These are phyloP conservation scores for Kokia cookei DNA, from an alignment of 441 rosid genomes.

Conservation along the genomic window DNA sequence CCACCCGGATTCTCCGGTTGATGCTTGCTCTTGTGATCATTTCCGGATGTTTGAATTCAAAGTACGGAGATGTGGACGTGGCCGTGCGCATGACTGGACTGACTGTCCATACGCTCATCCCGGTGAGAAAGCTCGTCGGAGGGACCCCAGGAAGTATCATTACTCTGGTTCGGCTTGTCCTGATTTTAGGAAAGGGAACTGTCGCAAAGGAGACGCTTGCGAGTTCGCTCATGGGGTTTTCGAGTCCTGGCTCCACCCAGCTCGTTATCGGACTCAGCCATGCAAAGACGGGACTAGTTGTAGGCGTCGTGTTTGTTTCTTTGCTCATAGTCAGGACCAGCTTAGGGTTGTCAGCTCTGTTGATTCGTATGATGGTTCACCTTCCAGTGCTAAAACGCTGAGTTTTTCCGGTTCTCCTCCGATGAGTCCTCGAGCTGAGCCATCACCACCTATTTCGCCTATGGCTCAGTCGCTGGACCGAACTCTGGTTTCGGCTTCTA, in stretches of 20 bases:
- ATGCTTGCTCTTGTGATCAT: conserved; percentile 75
- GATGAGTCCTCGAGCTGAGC: conserved; percentile 42
- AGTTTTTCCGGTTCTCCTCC: conserved; percentile 61
- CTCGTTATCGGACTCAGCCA: conserved; percentile 86
- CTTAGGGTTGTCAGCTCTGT: conserved; percentile 38
- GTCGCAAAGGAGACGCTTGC: conserved; percentile 71
- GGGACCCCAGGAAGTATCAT: conserved; percentile 77
- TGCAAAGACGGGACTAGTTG: conserved; percentile 79
- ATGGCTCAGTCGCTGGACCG: conserved; percentile 41
- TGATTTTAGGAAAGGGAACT: conserved; percentile 72
- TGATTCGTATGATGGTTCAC: conserved; percentile 41
- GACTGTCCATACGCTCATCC: conserved; percentile 76
- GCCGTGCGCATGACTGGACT: conserved; percentile 94
- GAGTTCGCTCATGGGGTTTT: conserved; percentile 91
- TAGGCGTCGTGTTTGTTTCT: conserved; percentile 73
- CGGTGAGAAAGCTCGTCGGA: conserved; percentile 84
- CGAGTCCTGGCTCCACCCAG: conserved; percentile 98
- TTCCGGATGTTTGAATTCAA: conserved; percentile 94
- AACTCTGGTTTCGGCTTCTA: conserved; percentile 45
- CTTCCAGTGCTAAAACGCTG: conserved; percentile 24
- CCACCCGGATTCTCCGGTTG: conserved; percentile 54
- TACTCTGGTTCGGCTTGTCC: conserved; percentile 86
- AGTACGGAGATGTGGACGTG: conserved; percentile 74
- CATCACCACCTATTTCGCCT: conserved; percentile 66
- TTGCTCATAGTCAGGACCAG: conserved; percentile 86